Conservation (phyloP, 164 flowering plant species). For the Paratinospora sagittata region DNA sequence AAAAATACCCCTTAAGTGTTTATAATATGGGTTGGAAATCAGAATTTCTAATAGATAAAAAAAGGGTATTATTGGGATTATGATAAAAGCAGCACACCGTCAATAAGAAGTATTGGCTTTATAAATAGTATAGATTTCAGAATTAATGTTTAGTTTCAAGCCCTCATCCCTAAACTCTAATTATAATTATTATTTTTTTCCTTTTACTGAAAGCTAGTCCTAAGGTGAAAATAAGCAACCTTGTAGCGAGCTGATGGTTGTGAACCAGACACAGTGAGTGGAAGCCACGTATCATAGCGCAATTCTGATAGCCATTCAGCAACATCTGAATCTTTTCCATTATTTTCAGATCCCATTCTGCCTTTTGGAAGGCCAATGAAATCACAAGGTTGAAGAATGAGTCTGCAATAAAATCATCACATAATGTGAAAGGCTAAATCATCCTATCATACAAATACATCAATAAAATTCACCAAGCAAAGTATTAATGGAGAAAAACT, state of each 20-base stretch:
- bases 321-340: conserved; percentile 21
- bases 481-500: neutral
- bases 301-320: conserved; percentile 38
- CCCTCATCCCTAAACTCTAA: no score
- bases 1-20: no score
- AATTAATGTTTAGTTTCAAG: no score
- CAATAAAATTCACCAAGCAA: neutral
- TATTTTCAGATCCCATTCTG: conserved; percentile 40
- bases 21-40: no score
- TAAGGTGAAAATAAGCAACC: conserved; percentile 26
- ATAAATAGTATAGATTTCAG: no score
- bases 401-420: neutral
- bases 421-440: neutral
- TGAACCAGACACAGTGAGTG: conserved; percentile 52
- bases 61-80: neutral
- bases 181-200: neutral
- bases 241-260: conserved; percentile 83
- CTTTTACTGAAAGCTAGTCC: neutral
- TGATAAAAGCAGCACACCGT: neutral
- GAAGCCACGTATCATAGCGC: conserved; percentile 57
- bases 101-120: no score
- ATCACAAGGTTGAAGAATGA: conserved; percentile 9
- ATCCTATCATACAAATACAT: neutral
- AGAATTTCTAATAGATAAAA: no score
- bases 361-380: conserved; percentile 9